Base-by-base conservation (phyloP, 257 asterid species). In the Gynochthodes officinalis region DNA sequence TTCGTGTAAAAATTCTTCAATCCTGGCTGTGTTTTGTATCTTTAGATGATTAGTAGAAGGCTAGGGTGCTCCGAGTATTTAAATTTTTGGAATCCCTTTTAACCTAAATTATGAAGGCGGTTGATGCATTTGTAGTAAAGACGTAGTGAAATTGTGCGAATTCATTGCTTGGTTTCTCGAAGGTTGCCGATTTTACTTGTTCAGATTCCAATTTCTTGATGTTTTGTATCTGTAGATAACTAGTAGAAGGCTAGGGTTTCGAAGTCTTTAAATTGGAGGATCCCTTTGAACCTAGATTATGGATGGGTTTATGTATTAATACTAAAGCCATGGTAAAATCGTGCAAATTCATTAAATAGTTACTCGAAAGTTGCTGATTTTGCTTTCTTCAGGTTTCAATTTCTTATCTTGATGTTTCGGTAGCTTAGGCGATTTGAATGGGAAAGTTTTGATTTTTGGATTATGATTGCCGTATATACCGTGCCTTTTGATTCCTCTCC, bases 31-130 rank as follows among this genome's bases (percentile, higher is more conserved):
- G 8, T 18, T 18, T 33, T 61, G 46, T 39, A 32, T 5, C 7
- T 65, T 44, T 27, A 30, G 12, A 62, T 35, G 7, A 14, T 18
- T 35, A 35, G 28, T 62, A 13, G 32, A 64, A 37, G 49, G 44
- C 69, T 39, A 64, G 69, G 69, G 69, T 64, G n/a, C 40, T 40
- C 23, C n/a, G 40, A 64, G 39, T 21, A 18, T 39, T 69, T 48
- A 70, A 70, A 2, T 0, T 13, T 59, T 37, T 70, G 19, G 40
- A 21, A 50, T 14, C 40, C 37, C 40, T 16, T 39, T 16, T 52
- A 4, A 12, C 42, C 39, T 46, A 19, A 59, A 13, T 35, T 40
- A 40, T 12, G 35, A 65, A 21, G 18, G 5, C 3, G 60, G 50
- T 54, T 40, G 35, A 42, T 9, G 13, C 18, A 12, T 21, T 54